phyloP scores from a whole-genome alignment of 164 flowering plant genomes.

The Tinospora cordifolia region DNA sequence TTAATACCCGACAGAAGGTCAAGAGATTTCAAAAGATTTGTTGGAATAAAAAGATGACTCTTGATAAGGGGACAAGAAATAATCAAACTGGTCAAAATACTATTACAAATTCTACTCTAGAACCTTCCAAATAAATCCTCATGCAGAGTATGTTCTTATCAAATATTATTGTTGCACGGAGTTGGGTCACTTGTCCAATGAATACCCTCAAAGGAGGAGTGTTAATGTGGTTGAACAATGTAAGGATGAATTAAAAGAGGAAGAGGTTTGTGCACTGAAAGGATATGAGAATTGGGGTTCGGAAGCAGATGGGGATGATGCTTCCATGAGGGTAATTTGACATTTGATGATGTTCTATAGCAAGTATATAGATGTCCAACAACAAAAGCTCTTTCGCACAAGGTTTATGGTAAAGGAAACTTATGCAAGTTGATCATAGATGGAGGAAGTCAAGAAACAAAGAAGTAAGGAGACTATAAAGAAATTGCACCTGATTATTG shows the following conservation, averaged over 20 bases:
- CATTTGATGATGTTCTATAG: background rate
- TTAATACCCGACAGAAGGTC: no score
- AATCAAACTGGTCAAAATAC: background rate
- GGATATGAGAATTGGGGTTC: background rate
- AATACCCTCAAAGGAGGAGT: background rate
- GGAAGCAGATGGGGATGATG: background rate
- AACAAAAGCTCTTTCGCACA: background rate
- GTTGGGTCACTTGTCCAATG: background rate
- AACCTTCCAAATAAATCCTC: background rate
- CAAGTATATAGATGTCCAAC: background rate
- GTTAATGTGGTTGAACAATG: background rate
- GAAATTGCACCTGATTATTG: background rate
- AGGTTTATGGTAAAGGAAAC: background rate
- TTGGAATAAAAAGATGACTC: background rate
- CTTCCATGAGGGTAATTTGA: background rate
- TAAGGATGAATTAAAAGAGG: background rate
- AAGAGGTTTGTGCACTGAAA: background rate
- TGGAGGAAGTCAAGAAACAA: background rate
- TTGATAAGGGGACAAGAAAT: background rate
- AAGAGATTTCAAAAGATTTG: no score
- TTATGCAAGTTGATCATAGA: background rate
- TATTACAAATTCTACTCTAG: background rate
- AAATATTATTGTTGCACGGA: background rate
- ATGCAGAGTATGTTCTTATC: background rate
- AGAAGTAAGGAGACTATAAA: no score